Evolutionary conservation across 495 filamentous ascomycete species (phyloP).

Genomic region (Chaetomium cochliodes): DNA sequence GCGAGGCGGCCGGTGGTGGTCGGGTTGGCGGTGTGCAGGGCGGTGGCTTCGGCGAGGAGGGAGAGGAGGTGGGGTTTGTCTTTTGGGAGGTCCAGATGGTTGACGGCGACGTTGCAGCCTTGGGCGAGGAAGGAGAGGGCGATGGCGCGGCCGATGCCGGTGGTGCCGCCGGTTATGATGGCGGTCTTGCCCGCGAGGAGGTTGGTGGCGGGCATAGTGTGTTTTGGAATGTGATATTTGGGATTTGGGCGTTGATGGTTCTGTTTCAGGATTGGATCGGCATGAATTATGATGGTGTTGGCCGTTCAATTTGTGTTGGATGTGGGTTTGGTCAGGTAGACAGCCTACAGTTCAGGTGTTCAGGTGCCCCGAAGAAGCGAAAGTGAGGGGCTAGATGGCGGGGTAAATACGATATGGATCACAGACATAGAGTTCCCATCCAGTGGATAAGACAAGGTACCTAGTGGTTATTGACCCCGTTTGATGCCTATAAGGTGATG

Average conservation of each 20-base stretch:
- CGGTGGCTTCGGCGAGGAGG: slow-evolving; percentile 53
- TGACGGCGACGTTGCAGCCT: slow-evolving; percentile 66
- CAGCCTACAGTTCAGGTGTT: too few relatives aligned
- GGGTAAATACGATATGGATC: slow-evolving; percentile 11
- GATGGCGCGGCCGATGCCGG: slow-evolving; percentile 76
- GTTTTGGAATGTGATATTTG: neutral
- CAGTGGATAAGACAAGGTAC: too few relatives aligned
- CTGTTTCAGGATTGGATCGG: neutral
- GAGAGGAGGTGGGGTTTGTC: slow-evolving; percentile 55
- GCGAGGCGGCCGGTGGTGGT: slow-evolving; percentile 51
- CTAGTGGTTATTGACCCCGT: too few relatives aligned
- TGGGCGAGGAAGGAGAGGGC: slow-evolving; percentile 68
- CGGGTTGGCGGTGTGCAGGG: slow-evolving; percentile 35
- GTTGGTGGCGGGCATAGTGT: slow-evolving; percentile 44
- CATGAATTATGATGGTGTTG: too few relatives aligned
- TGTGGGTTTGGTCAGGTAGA: too few relatives aligned
- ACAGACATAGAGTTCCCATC: too few relatives aligned
- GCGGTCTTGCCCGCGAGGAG: slow-evolving; percentile 67
- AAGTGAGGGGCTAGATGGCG: slow-evolving; percentile 9
- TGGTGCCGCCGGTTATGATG: slow-evolving; percentile 73
- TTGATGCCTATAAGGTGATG: too few relatives aligned
- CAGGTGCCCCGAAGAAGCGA: neutral
- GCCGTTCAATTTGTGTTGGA: too few relatives aligned
- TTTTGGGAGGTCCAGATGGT: slow-evolving; percentile 61
- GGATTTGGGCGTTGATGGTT: neutral